Evolutionary conservation across 2,329 filamentous ascomycete species (phyloP).

Genomic region (Emmonsiellopsis sp.): DNA sequence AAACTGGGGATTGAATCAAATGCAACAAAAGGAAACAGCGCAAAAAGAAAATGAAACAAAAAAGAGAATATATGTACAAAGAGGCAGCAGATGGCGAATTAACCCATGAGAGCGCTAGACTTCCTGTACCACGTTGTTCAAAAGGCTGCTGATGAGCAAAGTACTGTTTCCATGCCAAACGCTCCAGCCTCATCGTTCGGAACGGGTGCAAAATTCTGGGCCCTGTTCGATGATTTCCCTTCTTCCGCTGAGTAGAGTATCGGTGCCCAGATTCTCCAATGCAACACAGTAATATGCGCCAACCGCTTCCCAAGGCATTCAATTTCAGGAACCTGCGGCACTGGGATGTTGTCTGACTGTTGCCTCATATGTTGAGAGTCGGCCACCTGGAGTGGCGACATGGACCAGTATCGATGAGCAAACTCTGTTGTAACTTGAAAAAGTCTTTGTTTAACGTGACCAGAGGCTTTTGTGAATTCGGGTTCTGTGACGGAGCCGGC

Average conservation of each 20-base stretch:
- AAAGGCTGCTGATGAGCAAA: not conserved
- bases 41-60: too few species aligned
- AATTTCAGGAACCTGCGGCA: constrained; percentile 5
- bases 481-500: constrained; percentile 24
- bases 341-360: constrained; percentile 9
- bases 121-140: too few species aligned
- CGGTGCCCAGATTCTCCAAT: constrained; percentile 82
- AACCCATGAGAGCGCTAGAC: too few species aligned
- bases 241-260: constrained; percentile 53
- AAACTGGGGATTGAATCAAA: too few species aligned
- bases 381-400: constrained; percentile 36
- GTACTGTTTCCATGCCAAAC: not conserved
- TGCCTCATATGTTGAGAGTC: constrained; percentile 29
- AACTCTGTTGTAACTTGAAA: constrained; percentile 22
- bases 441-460: constrained; percentile 23
- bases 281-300: constrained; percentile 73
- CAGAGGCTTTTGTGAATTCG: constrained; percentile 21
- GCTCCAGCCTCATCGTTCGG: not conserved
- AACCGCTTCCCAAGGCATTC: constrained; percentile 60
- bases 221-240: not conserved
- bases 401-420: constrained; percentile 29
- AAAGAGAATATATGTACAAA: too few species aligned
- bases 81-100: too few species aligned
- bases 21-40: too few species aligned
- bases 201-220: not conserved